Evolutionary conservation across 495 filamentous ascomycete genomes (phyloP).

Genomic region (Pyrenula massariospora): DNA sequence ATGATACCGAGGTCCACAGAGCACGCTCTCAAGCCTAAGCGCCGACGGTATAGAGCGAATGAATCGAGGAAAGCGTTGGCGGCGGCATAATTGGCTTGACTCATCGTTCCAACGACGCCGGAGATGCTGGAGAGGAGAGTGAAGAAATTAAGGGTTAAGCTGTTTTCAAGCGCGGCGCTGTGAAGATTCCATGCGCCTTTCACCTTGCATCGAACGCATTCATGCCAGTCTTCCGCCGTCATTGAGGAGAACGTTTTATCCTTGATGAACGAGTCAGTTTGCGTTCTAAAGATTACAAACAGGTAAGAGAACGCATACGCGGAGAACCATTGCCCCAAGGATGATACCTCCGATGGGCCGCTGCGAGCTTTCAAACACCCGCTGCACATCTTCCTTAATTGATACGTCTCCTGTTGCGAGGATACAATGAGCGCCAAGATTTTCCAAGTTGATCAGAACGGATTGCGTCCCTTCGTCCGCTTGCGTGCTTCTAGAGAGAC

Average conservation of each 20-base stretch:
- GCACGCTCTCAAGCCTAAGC: conserved; percentile 8
- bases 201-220: conserved; percentile 22
- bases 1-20: conserved; percentile 19
- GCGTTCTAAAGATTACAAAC: too few relatives aligned
- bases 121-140: conserved; percentile 20
- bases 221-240: conserved; percentile 16
- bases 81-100: conserved; percentile 17
- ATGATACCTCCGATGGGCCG: conserved; percentile 23
- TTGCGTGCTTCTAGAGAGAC: conserved; percentile 44
- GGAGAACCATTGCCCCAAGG: conserved; percentile 25
- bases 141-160: conserved; percentile 27
- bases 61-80: conserved; percentile 17
- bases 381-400: conserved; percentile 1
- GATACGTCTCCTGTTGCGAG: not conserved
- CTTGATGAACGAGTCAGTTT: conserved; percentile 1
- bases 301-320: not conserved
- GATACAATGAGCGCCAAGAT: not conserved
- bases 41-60: conserved; percentile 13
- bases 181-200: conserved; percentile 25
- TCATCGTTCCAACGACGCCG: conserved; percentile 9
- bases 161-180: not conserved
- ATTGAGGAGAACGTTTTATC: conserved; percentile 17
- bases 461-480: conserved; percentile 13
- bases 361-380: conserved; percentile 5
- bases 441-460: not conserved